Percentiles rank a stretch among this genome's conserved stretches.
Conservation (phyloP, 2,329 filamentous ascomycete species). For the Apiospora koreana region DNA sequence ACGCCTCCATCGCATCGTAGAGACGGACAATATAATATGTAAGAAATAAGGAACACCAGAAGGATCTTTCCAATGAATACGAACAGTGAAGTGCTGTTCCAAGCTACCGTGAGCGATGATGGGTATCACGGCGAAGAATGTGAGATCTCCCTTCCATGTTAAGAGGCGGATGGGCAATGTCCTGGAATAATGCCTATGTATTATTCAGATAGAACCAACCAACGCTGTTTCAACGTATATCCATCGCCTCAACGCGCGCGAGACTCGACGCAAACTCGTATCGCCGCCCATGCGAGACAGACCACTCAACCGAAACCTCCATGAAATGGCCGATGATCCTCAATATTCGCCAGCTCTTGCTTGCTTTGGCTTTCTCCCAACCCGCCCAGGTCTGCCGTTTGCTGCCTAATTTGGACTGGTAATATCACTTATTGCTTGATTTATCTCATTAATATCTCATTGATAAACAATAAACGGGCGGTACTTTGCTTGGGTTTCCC, state of each 20-base stretch:
- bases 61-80: neutral
- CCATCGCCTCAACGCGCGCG: neutral
- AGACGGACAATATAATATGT: neutral
- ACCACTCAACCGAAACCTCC: slow-evolving; percentile 1
- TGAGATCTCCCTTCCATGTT: too few relatives aligned
- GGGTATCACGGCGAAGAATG: neutral
- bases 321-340: neutral
- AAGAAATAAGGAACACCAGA: neutral
- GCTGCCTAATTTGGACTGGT: slow-evolving; percentile 16
- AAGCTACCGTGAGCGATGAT: neutral
- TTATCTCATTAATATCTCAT: neutral
- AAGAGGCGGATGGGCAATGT: too few relatives aligned
- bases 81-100: neutral
- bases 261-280: neutral
- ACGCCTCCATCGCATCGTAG: neutral
- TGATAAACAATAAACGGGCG: too few relatives aligned
- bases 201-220: neutral
- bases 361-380: slow-evolving; percentile 13
- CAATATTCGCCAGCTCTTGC: slow-evolving; percentile 2
- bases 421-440: slow-evolving; percentile 19
- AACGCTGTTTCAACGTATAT: neutral
- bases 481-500: neutral
- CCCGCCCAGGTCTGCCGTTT: slow-evolving; percentile 3
- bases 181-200: neutral
- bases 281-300: neutral